Percentiles rank a stretch among this genome's conserved stretches.
phyloP scores from a whole-genome alignment of 805 yeast genomes.

The Kazachstania psychrophila region DNA sequence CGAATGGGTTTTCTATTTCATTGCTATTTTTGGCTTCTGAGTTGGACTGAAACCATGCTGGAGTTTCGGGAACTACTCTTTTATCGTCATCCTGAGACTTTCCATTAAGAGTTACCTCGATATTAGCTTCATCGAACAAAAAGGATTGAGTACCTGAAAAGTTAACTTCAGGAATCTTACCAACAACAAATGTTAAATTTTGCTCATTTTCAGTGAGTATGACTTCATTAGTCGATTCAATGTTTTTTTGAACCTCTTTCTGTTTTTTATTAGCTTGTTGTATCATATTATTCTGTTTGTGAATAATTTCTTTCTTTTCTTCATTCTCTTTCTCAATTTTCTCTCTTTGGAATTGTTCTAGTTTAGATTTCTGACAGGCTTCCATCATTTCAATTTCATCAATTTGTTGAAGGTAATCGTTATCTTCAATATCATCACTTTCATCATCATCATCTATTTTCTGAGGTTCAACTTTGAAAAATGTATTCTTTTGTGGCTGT shows the following conservation, averaged over 20 bases:
- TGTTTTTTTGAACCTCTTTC: neutral
- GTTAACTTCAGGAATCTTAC: conserved; percentile 14
- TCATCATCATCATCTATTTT: conserved; percentile 6
- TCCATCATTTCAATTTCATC: conserved; percentile 33
- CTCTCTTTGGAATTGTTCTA: conserved; percentile 5
- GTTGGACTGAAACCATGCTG: conserved; percentile 25
- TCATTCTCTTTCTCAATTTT: neutral
- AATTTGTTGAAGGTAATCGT: conserved; percentile 20
- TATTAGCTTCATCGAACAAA: conserved; percentile 10
- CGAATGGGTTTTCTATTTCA: conserved; percentile 14
- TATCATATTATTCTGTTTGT: conserved; percentile 17
- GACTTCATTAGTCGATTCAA: neutral
- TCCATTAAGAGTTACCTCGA: conserved; percentile 4
- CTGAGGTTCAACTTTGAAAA: conserved; percentile 7
- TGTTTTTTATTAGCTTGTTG: neutral
- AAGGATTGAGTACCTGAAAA: conserved; percentile 9
- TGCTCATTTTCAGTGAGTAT: conserved; percentile 15
- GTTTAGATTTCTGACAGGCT: conserved; percentile 25
- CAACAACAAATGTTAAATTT: conserved; percentile 15
- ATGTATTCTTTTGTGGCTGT: neutral
- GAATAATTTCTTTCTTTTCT: conserved; percentile 34
- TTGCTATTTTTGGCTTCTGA: conserved; percentile 1
- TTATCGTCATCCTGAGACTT: conserved; percentile 4
- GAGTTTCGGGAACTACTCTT: conserved; percentile 16
- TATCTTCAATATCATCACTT: conserved; percentile 13